Percentiles rank a stretch among this genome's conserved stretches.
Conservation (phyloP, 1,284 basidiomycete genomes). For the Moesziomyces aphidis region DNA sequence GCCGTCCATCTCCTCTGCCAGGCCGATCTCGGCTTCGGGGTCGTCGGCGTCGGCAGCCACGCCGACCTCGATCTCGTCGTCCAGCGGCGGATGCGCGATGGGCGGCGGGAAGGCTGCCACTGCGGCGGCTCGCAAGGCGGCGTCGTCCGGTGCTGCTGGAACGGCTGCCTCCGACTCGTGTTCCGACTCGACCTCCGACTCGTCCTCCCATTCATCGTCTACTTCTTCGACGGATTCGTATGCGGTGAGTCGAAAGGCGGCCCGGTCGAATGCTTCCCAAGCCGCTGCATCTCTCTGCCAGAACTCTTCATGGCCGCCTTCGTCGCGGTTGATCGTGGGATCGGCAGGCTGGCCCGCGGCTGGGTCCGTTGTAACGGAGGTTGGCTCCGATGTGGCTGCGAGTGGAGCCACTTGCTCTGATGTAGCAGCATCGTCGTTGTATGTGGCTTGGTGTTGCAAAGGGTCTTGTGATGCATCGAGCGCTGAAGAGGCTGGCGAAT, state of each 20-base stretch:
- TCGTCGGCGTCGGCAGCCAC: conserved; percentile 40
- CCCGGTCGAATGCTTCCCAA: too few species aligned
- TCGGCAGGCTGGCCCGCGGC: neutral
- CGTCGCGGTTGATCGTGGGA: neutral
- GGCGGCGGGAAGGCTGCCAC: conserved; percentile 29
- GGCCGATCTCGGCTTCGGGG: conserved; percentile 40
- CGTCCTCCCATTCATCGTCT: too few species aligned
- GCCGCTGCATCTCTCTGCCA: too few species aligned
- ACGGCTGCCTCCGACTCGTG: conserved; percentile 22
- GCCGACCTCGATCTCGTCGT: conserved; percentile 23
- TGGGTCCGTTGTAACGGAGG: neutral
- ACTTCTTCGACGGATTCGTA: too few species aligned
- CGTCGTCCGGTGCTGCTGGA: conserved; percentile 12
- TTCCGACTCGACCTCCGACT: conserved; percentile 2
- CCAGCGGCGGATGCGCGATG: conserved; percentile 12
- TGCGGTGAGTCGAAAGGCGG: too few species aligned
- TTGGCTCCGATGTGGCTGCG: neutral
- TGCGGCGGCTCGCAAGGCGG: conserved; percentile 16
- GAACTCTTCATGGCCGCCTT: conserved; percentile 21
- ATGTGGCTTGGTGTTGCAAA: too few species aligned
- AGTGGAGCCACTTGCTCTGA: neutral
- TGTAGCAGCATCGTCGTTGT: neutral
- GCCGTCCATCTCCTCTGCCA: conserved; percentile 62
- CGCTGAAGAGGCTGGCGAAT: neutral
- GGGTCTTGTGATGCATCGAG: neutral